Evolutionary conservation across 768 basidiomycete genomes (phyloP).

Genomic region (Boletales sp.): DNA sequence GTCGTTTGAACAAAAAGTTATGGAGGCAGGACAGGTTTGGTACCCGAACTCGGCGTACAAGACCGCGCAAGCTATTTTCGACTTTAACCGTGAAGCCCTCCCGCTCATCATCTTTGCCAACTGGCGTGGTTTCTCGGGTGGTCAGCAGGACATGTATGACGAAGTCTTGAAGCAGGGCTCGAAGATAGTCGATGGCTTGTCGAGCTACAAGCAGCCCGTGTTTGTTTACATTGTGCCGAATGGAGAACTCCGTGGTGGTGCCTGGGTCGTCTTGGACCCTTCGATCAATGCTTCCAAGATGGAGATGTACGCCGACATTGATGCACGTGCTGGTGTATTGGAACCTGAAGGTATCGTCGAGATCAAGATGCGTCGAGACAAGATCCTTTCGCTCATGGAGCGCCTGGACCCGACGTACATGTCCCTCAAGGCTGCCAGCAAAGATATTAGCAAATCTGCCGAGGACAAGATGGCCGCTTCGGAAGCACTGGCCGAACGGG

Average conservation of each 20-base stretch:
- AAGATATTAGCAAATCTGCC: constrained; percentile 64
- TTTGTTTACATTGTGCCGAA: constrained; percentile 99
- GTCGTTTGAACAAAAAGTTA: constrained; percentile 95
- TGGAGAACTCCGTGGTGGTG: constrained; percentile 97
- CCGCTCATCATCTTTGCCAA: constrained; percentile 99
- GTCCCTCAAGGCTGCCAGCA: constrained; percentile 73
- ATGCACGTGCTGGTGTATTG: constrained; percentile 91
- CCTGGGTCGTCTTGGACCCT: constrained; percentile 99
- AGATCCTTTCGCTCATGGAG: constrained; percentile 87
- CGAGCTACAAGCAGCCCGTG: constrained; percentile 94
- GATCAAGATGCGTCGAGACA: constrained; percentile 96
- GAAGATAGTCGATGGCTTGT: constrained; percentile 97
- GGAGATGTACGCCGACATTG: constrained; percentile 99
- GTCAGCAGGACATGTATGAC: constrained; percentile 99
- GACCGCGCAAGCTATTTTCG: constrained; percentile 98
- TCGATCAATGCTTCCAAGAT: constrained; percentile 96
- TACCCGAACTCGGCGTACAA: constrained; percentile 99
- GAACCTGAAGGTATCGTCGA: constrained; percentile 98
- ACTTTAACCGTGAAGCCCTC: constrained; percentile 95
- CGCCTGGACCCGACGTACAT: constrained; percentile 85
- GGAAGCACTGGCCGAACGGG: constrained; percentile 68
- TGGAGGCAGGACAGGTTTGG: constrained; percentile 99
- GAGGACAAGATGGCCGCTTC: constrained; percentile 73
- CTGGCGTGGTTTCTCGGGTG: constrained; percentile 99
- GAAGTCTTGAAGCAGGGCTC: constrained; percentile 96